Evolutionary conservation across 2,329 filamentous ascomycete species (phyloP).

Genomic region (Phialocephala sp.): DNA sequence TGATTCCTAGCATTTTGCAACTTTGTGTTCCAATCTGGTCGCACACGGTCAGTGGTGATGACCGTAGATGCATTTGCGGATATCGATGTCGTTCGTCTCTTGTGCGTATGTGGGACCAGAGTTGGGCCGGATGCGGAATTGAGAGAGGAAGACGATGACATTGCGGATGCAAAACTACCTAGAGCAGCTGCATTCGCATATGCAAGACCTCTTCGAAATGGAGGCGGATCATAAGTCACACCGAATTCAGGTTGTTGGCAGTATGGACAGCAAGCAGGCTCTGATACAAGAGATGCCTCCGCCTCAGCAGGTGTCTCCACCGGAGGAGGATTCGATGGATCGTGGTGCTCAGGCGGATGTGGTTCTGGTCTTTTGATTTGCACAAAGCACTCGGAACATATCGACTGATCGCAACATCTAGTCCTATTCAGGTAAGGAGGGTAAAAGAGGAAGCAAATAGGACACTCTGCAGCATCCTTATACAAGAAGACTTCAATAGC

Average conservation of each 20-base stretch:
- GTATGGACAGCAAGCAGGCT: slow-evolving; percentile 91
- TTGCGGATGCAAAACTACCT: slow-evolving; percentile 67
- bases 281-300: slow-evolving; percentile 76
- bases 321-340: slow-evolving; percentile 42
- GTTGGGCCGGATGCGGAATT: slow-evolving; percentile 55
- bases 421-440: slow-evolving; percentile 94
- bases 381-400: slow-evolving; percentile 98
- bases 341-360: slow-evolving; percentile 75
- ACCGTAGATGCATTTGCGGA: slow-evolving; percentile 86
- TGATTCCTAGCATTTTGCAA: slow-evolving; percentile 84
- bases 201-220: slow-evolving; percentile 82
- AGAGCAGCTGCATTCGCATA: slow-evolving; percentile 65
- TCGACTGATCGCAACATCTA: slow-evolving; percentile 91
- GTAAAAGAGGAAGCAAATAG: slow-evolving; percentile 96
- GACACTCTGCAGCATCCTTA: slow-evolving; percentile 88
- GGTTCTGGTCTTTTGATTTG: slow-evolving; percentile 96
- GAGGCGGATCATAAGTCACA: slow-evolving; percentile 89
- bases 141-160: slow-evolving; percentile 86
- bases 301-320: slow-evolving; percentile 45
- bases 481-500: slow-evolving; percentile 92
- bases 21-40: slow-evolving; percentile 94
- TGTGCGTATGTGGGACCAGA: slow-evolving; percentile 36
- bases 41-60: slow-evolving; percentile 88
- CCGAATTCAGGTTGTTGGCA: slow-evolving; percentile 95
- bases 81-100: slow-evolving; percentile 70